Conservation (phyloP, 495 filamentous ascomycete species). For the Penicillium paxilli region DNA sequence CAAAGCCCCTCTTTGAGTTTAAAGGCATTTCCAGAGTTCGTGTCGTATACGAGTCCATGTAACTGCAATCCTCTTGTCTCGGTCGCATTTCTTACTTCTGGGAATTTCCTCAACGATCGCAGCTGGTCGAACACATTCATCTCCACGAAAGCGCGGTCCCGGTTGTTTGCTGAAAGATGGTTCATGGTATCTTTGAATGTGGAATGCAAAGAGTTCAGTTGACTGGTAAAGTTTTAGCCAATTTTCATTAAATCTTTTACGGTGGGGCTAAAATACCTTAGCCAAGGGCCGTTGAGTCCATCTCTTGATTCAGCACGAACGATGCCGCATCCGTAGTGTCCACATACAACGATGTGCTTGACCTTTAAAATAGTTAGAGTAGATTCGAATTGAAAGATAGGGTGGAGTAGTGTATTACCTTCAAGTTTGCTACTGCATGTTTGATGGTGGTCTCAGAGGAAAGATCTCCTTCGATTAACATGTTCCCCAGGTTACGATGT, state of each 20-base stretch:
- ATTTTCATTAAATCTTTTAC: not conserved
- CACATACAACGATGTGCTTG: slow-evolving; percentile 44
- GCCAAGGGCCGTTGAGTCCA: slow-evolving; percentile 22
- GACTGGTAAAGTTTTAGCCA: slow-evolving; percentile 9
- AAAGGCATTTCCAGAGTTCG: slow-evolving; percentile 4
- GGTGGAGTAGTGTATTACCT: slow-evolving; percentile 13
- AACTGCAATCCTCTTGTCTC: slow-evolving; percentile 12
- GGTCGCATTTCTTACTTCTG: slow-evolving; percentile 16
- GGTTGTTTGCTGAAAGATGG: slow-evolving; percentile 9
- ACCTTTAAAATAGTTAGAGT: slow-evolving; percentile 26
- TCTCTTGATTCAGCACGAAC: slow-evolving; percentile 26
- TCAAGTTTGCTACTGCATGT: slow-evolving; percentile 33
- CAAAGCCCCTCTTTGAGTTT: not conserved
- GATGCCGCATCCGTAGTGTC: slow-evolving; percentile 44
- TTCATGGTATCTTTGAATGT: slow-evolving; percentile 13
- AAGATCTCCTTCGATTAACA: slow-evolving; percentile 36
- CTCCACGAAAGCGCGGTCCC: slow-evolving; percentile 21
- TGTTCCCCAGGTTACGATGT: slow-evolving; percentile 41
- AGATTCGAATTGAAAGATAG: not conserved
- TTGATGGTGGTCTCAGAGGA: slow-evolving; percentile 32
- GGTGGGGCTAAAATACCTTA: slow-evolving; percentile 8
- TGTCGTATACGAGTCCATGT: slow-evolving; percentile 25
- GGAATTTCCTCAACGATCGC: slow-evolving; percentile 10
- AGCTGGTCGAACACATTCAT: slow-evolving; percentile 27
- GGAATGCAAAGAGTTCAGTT: slow-evolving; percentile 16